These are phyloP conservation scores for Mycosphaerella sp. DNA, from an alignment of 2,329 filamentous ascomycete species.

Conservation along the genomic window DNA sequence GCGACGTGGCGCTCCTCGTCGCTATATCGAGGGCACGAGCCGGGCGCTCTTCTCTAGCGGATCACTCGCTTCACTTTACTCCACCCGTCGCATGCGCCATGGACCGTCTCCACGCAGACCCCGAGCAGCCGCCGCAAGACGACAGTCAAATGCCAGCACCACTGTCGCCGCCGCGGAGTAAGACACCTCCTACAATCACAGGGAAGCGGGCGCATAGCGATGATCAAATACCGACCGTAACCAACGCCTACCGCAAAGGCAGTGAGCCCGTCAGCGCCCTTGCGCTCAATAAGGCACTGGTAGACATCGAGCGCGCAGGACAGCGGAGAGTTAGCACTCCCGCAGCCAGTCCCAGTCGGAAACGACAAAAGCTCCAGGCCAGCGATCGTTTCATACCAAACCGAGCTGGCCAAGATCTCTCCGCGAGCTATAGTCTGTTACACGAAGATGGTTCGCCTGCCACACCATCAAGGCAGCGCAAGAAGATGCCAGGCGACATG, in stretches of 20 bases:
- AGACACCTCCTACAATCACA: slow-evolving; percentile 53
- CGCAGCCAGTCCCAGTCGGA: slow-evolving; percentile 60
- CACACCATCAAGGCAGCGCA: slow-evolving; percentile 78
- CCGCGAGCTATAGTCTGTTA: slow-evolving; percentile 84
- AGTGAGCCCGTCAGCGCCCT: slow-evolving; percentile 55
- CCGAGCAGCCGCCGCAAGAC: slow-evolving; percentile 1
- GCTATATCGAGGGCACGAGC: slow-evolving; percentile 6
- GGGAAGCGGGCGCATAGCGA: slow-evolving; percentile 41
- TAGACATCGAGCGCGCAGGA: slow-evolving; percentile 56
- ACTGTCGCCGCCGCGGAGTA: slow-evolving; percentile 53
- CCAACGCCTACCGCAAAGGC: slow-evolving; percentile 30
- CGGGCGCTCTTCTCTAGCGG: background rate
- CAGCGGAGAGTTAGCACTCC: slow-evolving; percentile 54
- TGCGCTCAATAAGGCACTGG: slow-evolving; percentile 55
- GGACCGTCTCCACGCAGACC: slow-evolving; percentile 12
- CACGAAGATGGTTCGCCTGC: slow-evolving; percentile 91
- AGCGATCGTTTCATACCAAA: slow-evolving; percentile 84
- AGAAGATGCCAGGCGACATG: slow-evolving; percentile 84
- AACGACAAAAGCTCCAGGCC: slow-evolving; percentile 58
- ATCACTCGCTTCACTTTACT: background rate
- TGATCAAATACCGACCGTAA: slow-evolving; percentile 20
- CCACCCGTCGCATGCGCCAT: slow-evolving; percentile 8
- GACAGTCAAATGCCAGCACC: slow-evolving; percentile 41
- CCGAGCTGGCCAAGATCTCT: slow-evolving; percentile 83
- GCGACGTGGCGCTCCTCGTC: background rate